Percentiles rank a stretch among this genome's conserved stretches.
phyloP scores from a whole-genome alignment of 352 stramenopile species.

The Phytopythium cucurbitacearum region DNA sequence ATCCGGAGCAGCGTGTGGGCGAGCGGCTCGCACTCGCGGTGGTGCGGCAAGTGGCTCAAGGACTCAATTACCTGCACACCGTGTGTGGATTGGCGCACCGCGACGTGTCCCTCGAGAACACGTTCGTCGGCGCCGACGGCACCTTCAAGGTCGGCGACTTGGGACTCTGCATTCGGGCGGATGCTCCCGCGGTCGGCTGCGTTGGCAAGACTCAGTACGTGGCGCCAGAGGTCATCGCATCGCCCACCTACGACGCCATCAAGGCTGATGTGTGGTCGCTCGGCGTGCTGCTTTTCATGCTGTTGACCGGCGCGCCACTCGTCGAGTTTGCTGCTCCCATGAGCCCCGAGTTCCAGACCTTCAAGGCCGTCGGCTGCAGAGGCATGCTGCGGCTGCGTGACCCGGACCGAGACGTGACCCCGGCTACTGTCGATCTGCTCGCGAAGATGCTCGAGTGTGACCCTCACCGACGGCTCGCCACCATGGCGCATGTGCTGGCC shows the following conservation, averaged over 20 bases:
- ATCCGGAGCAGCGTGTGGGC: conserved; percentile 13
- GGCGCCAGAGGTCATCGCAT: conserved; percentile 27
- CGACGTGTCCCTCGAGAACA: conserved; percentile 64
- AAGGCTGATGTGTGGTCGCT: conserved; percentile 52
- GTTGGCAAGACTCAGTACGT: conserved; percentile 31
- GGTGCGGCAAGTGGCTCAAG: conserved; percentile 24
- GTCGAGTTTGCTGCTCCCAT: conserved; percentile 23
- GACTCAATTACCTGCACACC: conserved; percentile 22
- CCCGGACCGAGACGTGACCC: conserved; percentile 15
- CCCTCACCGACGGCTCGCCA: conserved; percentile 7
- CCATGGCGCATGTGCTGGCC: conserved; percentile 16
- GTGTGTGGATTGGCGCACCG: conserved; percentile 31
- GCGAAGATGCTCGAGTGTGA: conserved; percentile 29
- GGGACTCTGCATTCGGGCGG: conserved; percentile 30
- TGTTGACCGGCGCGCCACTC: conserved; percentile 46
- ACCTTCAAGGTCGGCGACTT: conserved; percentile 54
- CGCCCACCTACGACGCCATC: conserved; percentile 22
- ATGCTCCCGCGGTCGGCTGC: conserved; percentile 12
- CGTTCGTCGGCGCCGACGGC: conserved; percentile 35
- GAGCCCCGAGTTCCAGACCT: conserved; percentile 22
- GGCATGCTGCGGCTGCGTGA: conserved; percentile 31
- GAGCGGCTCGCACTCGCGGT: conserved; percentile 22
- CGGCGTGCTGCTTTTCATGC: conserved; percentile 52
- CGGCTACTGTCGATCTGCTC: conserved; percentile 21
- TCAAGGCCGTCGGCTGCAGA: conserved; percentile 21